Base-by-base conservation (phyloP, 352 stramenopile species). In the Pythium dissimile region DNA sequence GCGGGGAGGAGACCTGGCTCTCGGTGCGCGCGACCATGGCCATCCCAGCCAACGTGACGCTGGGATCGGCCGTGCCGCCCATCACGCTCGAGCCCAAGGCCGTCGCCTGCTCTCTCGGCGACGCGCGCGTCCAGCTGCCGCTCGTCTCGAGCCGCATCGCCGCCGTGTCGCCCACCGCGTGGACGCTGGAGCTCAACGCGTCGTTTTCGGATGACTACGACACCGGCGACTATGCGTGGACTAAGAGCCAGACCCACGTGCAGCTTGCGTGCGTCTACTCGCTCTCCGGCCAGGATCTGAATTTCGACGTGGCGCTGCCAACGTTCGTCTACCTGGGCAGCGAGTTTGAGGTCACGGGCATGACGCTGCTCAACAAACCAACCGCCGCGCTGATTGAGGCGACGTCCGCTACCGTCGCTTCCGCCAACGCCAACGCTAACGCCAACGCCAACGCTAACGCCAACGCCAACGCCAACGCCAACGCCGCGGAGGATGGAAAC, bases 341-440 rank as follows among this genome's bases (percentile, higher is more conserved):
- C 32, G 54, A 68, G 12, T 68, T 53, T 42, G 61, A 48, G 0
- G 42, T 68, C 39, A 27, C 38, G 24, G 61, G 53, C 16, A 47
- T 68, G 9, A 59, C 53, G 54, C 48, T 68, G 27, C 44, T 68
- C 24, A 68, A 68, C 61, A 51, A 68, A 21, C 51, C 59, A 1
- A 24, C 3, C 1, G 3, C 34, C 21, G 21, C 21, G 28, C 30
- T 38, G 2, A n/a, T n/a, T n/a, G n/a, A n/a, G n/a, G 18, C 18
- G 9, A 37, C 34, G 32, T 18, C 11, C 13, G 54, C 45, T n/a
- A 59, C 58, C 24, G 43, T 58, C 24, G 27, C n/a, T n/a, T n/a
- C n/a, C 48, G 24, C 58, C 58, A 1, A 59, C 38, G 16, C n/a
- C 42, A 9, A 43, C 8, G 5, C 23, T 49, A n/a, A n/a, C n/a